Evolutionary conservation across 2,329 filamentous ascomycete genomes (phyloP).

Genomic region (Clonostachys sp.): DNA sequence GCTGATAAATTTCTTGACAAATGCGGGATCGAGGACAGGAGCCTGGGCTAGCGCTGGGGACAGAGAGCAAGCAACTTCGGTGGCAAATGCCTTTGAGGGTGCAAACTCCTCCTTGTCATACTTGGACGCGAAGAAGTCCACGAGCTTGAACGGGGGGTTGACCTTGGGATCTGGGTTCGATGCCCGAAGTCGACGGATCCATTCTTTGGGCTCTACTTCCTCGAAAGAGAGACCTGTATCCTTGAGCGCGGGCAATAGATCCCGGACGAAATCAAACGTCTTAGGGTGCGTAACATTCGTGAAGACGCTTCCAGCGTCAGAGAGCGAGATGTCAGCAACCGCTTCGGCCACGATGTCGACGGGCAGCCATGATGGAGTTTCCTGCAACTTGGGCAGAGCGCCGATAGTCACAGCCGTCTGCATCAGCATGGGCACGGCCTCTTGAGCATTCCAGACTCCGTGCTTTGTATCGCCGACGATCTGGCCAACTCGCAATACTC

Average conservation of each 20-base stretch:
- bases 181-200: conserved; percentile 34
- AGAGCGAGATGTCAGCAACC: conserved; percentile 18
- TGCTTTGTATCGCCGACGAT: conserved; percentile 39
- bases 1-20: conserved; percentile 29
- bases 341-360: conserved; percentile 32
- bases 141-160: conserved; percentile 47
- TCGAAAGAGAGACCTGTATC: conserved; percentile 38
- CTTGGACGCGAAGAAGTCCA: conserved; percentile 41
- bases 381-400: conserved; percentile 38
- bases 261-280: conserved; percentile 42
- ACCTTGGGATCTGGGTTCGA: conserved; percentile 35
- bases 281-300: conserved; percentile 41
- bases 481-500: conserved; percentile 43
- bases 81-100: conserved; percentile 32
- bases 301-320: conserved; percentile 22
- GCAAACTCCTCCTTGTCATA: conserved; percentile 29
- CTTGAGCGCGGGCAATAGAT: conserved; percentile 43
- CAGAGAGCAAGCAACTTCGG: conserved; percentile 29
- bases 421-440: conserved; percentile 49
- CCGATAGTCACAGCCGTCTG: conserved; percentile 38
- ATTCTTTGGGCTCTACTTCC: conserved; percentile 33
- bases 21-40: conserved; percentile 18
- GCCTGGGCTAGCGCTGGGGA: conserved; percentile 36
- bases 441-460: conserved; percentile 45
- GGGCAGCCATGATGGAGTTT: conserved; percentile 35